Evolutionary conservation across 1,284 basidiomycete genomes (phyloP), one percentile per base, ranked within the genome.

Genomic region (Ustilago xerochloae): DNA sequence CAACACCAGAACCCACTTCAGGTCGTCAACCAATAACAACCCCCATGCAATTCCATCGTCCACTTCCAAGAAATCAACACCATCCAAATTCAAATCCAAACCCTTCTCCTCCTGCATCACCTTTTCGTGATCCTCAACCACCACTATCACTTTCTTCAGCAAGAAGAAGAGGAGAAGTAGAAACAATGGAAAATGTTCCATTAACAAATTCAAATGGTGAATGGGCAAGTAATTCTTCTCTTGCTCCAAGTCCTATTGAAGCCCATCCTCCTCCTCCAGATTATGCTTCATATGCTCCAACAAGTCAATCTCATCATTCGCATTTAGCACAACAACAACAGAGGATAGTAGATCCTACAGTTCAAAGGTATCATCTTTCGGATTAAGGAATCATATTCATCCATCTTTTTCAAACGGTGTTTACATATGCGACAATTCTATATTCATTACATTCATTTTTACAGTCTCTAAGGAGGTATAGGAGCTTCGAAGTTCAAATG

Each of bases 31-130:
- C 66, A 0, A 60, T 56, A 32, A 28, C 47, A 0, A 26, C 50
- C 22, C 57, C 70, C 2, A 38, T 53, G 41, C 71, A 74, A 24
- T 74, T 69, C 63, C 71, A 74, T 30, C 62, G 71, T 4, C 71
- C 71, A 4, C 33, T 69, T 3, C 22, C 41, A 4, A 20, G 41
- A 13, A 38, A 16, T n/a, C n/a, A n/a, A n/a, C n/a, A n/a, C n/a
- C n/a, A n/a, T n/a, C n/a, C n/a, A n/a, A n/a, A n/a, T n/a, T n/a
- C 10, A 38, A 2, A 39, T 13, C 60, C 62, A 9, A 52, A 15
- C 9, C 29, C 50, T 15, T 36, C 55, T 9, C 18, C 49, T 1
- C 51, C 62, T 0, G 51, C 55, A 10, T 70, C 67, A 8, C 68
- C 68, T 1, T 71, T 71, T 47, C 36, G 38, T 10, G 63, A 65